A percentile compares a stretch with the other conserved stretches of the same genome.
Evolutionary conservation across 202 grass and related monocot species (phyloP).

Genomic region (Alloteropsis angusta): DNA sequence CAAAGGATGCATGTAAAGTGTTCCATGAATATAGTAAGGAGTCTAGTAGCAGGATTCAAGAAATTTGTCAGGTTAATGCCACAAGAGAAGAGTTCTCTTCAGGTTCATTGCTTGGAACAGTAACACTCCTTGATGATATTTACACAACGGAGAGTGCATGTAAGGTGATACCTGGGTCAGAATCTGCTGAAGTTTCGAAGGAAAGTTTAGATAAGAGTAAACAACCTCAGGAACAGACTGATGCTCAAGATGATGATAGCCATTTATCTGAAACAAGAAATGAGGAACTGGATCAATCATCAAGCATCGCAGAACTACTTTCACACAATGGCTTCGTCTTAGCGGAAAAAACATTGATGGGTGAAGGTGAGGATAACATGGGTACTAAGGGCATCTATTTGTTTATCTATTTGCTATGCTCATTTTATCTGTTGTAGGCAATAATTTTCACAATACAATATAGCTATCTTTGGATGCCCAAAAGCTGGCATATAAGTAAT

Average conservation of each 20-base stretch:
- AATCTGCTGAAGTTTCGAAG: background rate
- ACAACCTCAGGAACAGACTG: background rate
- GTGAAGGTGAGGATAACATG: background rate
- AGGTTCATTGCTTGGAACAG: background rate
- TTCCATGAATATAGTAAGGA: background rate
- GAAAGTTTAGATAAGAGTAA: background rate
- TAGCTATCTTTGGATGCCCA: background rate
- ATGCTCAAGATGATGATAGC: background rate
- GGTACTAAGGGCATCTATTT: background rate
- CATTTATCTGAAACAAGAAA: conserved; percentile 6
- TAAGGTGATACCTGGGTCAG: background rate
- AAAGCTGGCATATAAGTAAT: background rate
- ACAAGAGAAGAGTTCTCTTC: background rate
- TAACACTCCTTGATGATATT: background rate
- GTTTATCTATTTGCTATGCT: background rate
- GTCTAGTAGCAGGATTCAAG: background rate
- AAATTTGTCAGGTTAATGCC: background rate
- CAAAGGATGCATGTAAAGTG: background rate
- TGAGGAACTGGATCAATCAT: background rate
- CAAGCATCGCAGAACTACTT: background rate
- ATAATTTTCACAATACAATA: background rate
- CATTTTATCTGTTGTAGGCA: background rate
- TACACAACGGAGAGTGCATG: background rate
- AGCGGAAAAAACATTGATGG: background rate
- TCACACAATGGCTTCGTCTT: background rate